These are phyloP conservation scores for Chlamydomonas incerta DNA, from an alignment of 139 green algal species.

Conservation along the genomic window DNA sequence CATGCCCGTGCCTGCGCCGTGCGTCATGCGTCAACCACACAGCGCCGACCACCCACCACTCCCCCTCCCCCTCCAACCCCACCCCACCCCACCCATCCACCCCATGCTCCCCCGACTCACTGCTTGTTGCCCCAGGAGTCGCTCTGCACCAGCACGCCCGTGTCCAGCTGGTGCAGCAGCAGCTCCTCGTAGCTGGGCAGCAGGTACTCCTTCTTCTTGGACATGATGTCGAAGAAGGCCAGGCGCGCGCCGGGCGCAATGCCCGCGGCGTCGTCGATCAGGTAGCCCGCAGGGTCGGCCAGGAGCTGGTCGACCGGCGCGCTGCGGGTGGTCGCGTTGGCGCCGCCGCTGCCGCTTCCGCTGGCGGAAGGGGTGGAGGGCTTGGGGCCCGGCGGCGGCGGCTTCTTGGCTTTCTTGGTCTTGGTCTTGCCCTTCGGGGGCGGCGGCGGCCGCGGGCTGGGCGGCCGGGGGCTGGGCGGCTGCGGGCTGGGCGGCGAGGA, in stretches of 20 bases:
- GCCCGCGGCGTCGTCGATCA: constrained; percentile 56
- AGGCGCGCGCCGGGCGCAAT: constrained; percentile 82
- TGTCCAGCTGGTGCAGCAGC: constrained; percentile 58
- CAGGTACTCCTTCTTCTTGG: neutral
- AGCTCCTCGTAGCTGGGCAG: constrained; percentile 60
- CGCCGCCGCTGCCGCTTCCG: neutral
- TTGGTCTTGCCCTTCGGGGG: neutral
- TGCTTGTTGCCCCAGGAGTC: constrained; percentile 33
- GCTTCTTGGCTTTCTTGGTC: neutral
- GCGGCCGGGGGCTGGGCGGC: no score
- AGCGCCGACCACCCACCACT: no score
- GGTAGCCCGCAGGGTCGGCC: neutral
- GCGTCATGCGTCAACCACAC: no score
- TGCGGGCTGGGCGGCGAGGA: neutral
- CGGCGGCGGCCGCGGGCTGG: neutral
- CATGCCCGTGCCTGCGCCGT: no score
- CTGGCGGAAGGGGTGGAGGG: neutral
- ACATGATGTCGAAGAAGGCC: constrained; percentile 79
- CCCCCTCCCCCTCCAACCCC: no score
- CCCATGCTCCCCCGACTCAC: neutral
- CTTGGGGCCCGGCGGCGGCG: neutral
- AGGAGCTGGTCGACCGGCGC: neutral
- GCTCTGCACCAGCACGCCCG: constrained; percentile 71
- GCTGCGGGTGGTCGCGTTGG: neutral
- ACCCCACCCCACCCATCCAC: no score